These are phyloP conservation scores for Penicillium samsonianum DNA, from an alignment of 495 filamentous ascomycete species.

Conservation along the genomic window DNA sequence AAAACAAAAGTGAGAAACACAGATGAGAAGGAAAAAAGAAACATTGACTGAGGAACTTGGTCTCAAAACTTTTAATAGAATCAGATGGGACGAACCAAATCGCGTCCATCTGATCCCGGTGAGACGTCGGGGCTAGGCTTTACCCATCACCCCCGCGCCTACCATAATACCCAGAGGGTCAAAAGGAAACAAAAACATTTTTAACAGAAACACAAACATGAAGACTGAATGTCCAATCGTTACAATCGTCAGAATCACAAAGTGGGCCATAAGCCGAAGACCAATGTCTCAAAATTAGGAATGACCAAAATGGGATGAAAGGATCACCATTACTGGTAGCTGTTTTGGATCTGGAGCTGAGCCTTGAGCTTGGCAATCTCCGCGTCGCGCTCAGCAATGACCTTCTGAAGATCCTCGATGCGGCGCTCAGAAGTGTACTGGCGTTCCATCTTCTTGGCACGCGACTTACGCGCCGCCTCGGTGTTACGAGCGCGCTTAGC, in stretches of 20 bases:
- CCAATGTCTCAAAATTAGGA: not conserved
- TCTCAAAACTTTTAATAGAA: conserved; percentile 30
- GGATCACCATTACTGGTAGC: conserved; percentile 22
- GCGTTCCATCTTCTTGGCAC: conserved; percentile 74
- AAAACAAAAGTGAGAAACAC: conserved; percentile 21
- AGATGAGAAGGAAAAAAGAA: conserved; percentile 27
- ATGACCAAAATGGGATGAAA: conserved; percentile 15
- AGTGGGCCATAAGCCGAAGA: conserved; percentile 1
- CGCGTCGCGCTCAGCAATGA: conserved; percentile 57
- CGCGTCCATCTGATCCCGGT: conserved; percentile 25
- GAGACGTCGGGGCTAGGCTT: conserved; percentile 36
- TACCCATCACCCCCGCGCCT: conserved; percentile 37
- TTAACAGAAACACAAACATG: conserved; percentile 16
- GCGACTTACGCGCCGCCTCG: conserved; percentile 90
- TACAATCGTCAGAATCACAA: conserved; percentile 9
- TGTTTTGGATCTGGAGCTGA: conserved; percentile 26
- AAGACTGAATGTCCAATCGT: conserved; percentile 9
- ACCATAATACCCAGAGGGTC: conserved; percentile 26
- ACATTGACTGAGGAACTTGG: conserved; percentile 16
- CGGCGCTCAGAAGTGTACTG: conserved; percentile 61
- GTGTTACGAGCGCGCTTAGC: conserved; percentile 96
- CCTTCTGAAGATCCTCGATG: conserved; percentile 53
- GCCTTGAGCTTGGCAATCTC: conserved; percentile 54
- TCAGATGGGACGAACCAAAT: conserved; percentile 12
- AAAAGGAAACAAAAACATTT: conserved; percentile 18